phyloP scores from a whole-genome alignment of 2,329 filamentous ascomycete genomes.

The Nothopassalora personata region DNA sequence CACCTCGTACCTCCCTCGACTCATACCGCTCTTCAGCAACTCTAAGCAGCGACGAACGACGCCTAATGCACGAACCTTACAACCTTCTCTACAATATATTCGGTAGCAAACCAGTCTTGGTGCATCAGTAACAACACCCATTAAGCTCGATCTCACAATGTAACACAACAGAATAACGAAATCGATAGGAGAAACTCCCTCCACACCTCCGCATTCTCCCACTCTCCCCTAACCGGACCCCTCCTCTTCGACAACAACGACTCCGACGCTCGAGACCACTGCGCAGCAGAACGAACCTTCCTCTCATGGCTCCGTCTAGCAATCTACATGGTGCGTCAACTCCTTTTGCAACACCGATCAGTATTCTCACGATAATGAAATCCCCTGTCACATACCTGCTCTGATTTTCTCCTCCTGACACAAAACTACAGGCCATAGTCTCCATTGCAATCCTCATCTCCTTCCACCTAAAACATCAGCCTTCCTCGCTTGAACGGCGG shows the following conservation, averaged over 20 bases:
- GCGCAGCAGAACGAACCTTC: conserved; percentile 76
- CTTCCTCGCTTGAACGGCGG: conserved; percentile 63
- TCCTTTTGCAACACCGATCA: conserved; percentile 49
- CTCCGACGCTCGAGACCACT: conserved; percentile 72
- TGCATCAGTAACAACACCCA: conserved; percentile 40
- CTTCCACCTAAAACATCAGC: conserved; percentile 77
- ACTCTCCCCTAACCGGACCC: conserved; percentile 60
- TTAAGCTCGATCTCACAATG: too few species aligned
- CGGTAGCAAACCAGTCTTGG: conserved; percentile 44
- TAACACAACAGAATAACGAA: not conserved
- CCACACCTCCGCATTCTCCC: conserved; percentile 48
- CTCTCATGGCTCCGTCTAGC: conserved; percentile 86
- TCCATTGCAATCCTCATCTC: conserved; percentile 85
- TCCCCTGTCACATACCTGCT: conserved; percentile 73
- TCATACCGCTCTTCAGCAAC: conserved; percentile 8
- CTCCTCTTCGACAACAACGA: conserved; percentile 69
- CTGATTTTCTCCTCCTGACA: not conserved
- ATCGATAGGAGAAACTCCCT: conserved; percentile 38
- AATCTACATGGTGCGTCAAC: conserved; percentile 73
- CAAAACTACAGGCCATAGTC: conserved; percentile 56
- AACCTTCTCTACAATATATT: conserved; percentile 51
- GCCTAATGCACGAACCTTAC: conserved; percentile 36
- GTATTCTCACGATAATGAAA: conserved; percentile 66
- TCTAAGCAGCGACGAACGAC: conserved; percentile 20
- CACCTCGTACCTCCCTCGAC: not conserved